Base-by-base conservation (phyloP, 2,329 filamentous ascomycete genomes). In the Sporothrix schenckii region DNA sequence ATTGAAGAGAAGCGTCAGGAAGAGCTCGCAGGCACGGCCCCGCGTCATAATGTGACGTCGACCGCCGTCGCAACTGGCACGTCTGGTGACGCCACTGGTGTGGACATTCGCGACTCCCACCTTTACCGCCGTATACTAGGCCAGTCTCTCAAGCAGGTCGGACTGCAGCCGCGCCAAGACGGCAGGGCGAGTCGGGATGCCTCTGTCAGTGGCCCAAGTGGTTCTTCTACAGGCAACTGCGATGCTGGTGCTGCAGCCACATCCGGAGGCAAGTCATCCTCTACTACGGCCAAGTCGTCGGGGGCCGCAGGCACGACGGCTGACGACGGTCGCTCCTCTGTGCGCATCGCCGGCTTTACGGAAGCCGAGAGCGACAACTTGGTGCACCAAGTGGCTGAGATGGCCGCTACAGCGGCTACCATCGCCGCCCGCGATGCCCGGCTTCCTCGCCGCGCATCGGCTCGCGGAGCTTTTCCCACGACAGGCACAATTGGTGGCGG, bases 91-190 rank as follows among this genome's bases (percentile, higher is more conserved):
- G 80, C 83, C 9, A 83, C 84, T 52, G 84, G 84, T 69, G 82
- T 85, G 24, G 92, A 96, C 73, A 92, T 98, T 73, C 89, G 93
- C 60, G 93, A 97, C 70, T 93, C 92, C 53, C 89, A 93, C 74
- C 83, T 98, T 34, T 98, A 98, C 81, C 97, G 95, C 80, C 91
- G 93, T 70, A 97, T 98, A 73, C 84, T 98, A 5, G 93, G 92
- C 4, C 94, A 97, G 80, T 96, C 94, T 4, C 81, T 97, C 74
- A 92, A 91, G 76, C 92, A 97, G 76, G 90, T 92, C 72, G 94
- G 93, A 0, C 81, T 97, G 56, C 81, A 82, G 41, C 79, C 85
- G 5, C 85, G 83, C 13, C 71, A 75, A n/a, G 77, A 74, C 50
- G 80, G 77, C 73, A 77, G 73, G 61, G 49, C 76, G 7, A 70